Evolutionary conservation across 805 yeast species (phyloP).

Genomic region (Yamadazyma scolyti): DNA sequence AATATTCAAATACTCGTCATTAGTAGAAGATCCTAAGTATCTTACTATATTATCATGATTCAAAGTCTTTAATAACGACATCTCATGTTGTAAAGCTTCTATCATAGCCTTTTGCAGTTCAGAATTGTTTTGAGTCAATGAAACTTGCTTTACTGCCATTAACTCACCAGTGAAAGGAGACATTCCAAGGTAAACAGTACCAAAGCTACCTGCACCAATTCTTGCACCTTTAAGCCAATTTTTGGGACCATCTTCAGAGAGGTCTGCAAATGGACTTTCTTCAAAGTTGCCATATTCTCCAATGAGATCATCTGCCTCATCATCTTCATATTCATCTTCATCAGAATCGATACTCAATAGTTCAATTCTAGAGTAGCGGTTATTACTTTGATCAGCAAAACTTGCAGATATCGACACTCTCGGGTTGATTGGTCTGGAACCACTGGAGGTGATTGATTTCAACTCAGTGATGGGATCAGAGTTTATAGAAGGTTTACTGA

Average conservation of each 20-base stretch:
- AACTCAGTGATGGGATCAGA: slow-evolving; percentile 8
- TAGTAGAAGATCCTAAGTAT: slow-evolving; percentile 83
- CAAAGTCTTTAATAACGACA: slow-evolving; percentile 68
- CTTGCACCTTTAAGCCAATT: slow-evolving; percentile 92
- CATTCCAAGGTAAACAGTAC: slow-evolving; percentile 89
- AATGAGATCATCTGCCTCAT: slow-evolving; percentile 40
- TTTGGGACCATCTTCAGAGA: slow-evolving; percentile 41
- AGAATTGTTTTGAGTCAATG: slow-evolving; percentile 47
- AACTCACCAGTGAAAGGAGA: slow-evolving; percentile 89
- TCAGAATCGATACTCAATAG: slow-evolving; percentile 40
- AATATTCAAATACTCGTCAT: slow-evolving; percentile 68
- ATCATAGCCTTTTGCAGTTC: slow-evolving; percentile 50
- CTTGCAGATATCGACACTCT: slow-evolving; percentile 27
- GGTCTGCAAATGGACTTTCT: slow-evolving; percentile 7
- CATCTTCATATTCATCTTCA: slow-evolving; percentile 29
- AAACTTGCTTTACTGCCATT: slow-evolving; percentile 96
- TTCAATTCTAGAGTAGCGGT: slow-evolving; percentile 45
- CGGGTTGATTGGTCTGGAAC: slow-evolving; percentile 10
- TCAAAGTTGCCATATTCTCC: slow-evolving; percentile 18
- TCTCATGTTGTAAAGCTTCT: slow-evolving; percentile 80
- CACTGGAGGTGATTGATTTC: slow-evolving; percentile 3
- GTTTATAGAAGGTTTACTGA: slow-evolving; percentile 21
- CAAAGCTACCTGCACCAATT: slow-evolving; percentile 94
- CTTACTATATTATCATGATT: slow-evolving; percentile 92
- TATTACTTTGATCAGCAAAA: slow-evolving; percentile 21